Conservation (phyloP, 441 rosid genomes). For the Gossypium davidsonii region DNA sequence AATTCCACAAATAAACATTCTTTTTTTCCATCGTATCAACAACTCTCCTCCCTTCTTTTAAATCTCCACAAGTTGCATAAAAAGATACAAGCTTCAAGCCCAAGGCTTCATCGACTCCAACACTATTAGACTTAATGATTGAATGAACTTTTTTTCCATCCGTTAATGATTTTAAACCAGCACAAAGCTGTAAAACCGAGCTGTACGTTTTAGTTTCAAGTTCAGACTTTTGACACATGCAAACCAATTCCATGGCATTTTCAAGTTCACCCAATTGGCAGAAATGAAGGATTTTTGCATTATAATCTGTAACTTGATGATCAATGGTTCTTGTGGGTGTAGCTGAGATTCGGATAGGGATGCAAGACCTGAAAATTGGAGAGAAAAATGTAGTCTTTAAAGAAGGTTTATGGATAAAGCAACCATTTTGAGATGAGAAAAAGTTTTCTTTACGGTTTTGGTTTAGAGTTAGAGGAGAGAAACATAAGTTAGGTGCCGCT, state of each 20-base stretch:
- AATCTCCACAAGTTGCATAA: conserved; percentile 57
- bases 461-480: conserved; percentile 11
- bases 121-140: conserved; percentile 32
- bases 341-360: conserved; percentile 11
- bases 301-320: conserved; percentile 21
- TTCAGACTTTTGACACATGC: conserved; percentile 24
- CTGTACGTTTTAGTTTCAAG: conserved; percentile 41
- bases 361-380: conserved; percentile 16
- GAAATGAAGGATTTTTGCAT: conserved; percentile 28
- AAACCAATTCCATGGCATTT: conserved; percentile 40
- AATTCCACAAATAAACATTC: conserved; percentile 53
- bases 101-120: conserved; percentile 38
- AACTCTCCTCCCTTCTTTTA: conserved; percentile 42
- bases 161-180: conserved; percentile 38
- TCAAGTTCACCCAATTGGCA: conserved; percentile 40
- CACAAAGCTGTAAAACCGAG: conserved; percentile 53
- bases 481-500: conserved; percentile 19
- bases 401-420: conserved; percentile 20
- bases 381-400: conserved; percentile 20
- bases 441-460: conserved; percentile 16
- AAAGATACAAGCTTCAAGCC: conserved; percentile 60
- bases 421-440: conserved; percentile 17
- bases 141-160: conserved; percentile 48
- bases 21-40: conserved; percentile 41
- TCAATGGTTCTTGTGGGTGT: conserved; percentile 20